Evolutionary conservation across 495 filamentous ascomycete genomes (phyloP), one percentile per base, ranked within the genome.

Genomic region (Neurospora sp.): DNA sequence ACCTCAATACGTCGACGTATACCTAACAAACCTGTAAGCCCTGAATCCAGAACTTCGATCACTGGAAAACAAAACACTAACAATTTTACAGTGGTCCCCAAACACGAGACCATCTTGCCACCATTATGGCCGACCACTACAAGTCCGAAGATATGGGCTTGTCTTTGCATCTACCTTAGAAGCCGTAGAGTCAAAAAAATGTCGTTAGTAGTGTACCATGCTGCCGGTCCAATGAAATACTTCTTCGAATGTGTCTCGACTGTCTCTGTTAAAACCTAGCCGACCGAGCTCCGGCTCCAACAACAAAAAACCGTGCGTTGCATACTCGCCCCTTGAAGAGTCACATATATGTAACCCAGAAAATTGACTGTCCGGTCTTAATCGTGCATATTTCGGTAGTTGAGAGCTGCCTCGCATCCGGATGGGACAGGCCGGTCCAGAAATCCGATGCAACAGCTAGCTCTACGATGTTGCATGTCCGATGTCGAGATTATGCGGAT

Each of bases 21-120:
- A 97, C 78, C 91, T 98, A 75, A 97, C 94, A 11, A 97, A 98
- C 81, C 82, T 98, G 92, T 94, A 85, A 86, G 93, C 89, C 70
- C 3, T 27, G 39, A 44, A 7, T 14, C 59, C 1, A 27, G 8
- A 11, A 62, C 18, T 18, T 35, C 66, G 39, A 31, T n/a, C 70
- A 46, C 11, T 14, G 20, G 20, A 2, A 66, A 1, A 2, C 7
- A 16, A 2, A 35, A 35, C 73, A 76, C 82, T 84, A 78, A 83
- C 72, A 79, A 44, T 73, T 71, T 59, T 71, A 73, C 77, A 94
- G 91, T 72, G 93, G 93, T 18, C 91, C 92, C 35, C 91, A 93
- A 83, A 90, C 92, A 14, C 92, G 90, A 71, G 91, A 92, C 71
- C 94, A 93, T 79, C 86, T 97, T 9, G 93, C 93, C 80, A 85